Base-by-base conservation (phyloP, 2,329 filamentous ascomycete species). In the Colletotrichum sp. region DNA sequence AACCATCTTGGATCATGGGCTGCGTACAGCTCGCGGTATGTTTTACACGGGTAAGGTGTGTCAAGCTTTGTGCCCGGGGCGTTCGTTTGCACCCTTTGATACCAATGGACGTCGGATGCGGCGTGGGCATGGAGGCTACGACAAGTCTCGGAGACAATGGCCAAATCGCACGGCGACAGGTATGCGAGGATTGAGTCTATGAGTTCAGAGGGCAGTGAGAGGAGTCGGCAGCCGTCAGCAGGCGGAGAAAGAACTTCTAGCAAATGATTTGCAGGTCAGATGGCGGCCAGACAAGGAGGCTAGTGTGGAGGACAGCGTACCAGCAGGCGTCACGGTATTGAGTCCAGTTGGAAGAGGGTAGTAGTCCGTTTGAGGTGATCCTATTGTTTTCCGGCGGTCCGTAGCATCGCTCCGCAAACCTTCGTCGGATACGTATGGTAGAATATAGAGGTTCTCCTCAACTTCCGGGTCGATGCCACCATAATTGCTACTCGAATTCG, bases 1-100 rank as follows among this genome's bases (percentile, higher is more conserved):
- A 98, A 98, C 96, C 96, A 98, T 78, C 93, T 91, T 1, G 93
- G 93, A 76, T 97, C 90, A 80, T 97, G 94, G 24, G 92, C 88
- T 55, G 89, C 85, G 81, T 94, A 98, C 4, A 98, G 89, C 31
- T 93, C 88, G 71, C 90, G 90, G 83, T 92, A 98, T 29, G 87
- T 92, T 3, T 84, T 77, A 78, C 89, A 92, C 8, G 93, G 92
- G 8, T 87, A 87, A 0, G 92, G 86, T 2, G 87, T 86, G 2
- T 83, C 82, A 33, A 95, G 83, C 15, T 78, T 76, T 68, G 86
- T 79, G 38, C 89, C 84, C 0, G 93, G 93, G 0, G 97, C 85
- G 75, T 94, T 91, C 8, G 87, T 83, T 78, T 95, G 92, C 15
- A 98, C 90, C 21, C 93, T 87, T 2, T 86, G 83, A 57, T 92